phyloP scores from a whole-genome alignment of 768 basidiomycete species.

The Neoboletus magnificus region DNA sequence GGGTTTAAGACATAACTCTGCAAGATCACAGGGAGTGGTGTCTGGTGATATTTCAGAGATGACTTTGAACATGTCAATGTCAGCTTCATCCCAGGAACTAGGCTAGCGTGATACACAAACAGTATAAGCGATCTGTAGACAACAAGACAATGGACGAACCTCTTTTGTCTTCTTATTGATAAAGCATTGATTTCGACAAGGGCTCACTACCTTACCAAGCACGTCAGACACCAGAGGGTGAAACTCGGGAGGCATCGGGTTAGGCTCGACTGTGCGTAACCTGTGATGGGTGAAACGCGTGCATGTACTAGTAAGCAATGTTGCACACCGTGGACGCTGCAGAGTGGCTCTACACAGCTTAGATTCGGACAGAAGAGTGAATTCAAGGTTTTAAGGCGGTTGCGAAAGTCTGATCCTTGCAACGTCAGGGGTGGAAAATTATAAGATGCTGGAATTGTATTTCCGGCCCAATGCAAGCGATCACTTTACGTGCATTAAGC shows the following conservation, averaged over 20 bases:
- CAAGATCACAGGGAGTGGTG: constrained; percentile 50
- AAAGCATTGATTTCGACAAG: constrained; percentile 31
- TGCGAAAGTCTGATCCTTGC: constrained; percentile 16
- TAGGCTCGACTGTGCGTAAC: constrained; percentile 20
- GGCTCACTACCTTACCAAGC: constrained; percentile 5
- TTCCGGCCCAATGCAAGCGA: constrained; percentile 26
- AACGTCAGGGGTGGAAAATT: constrained; percentile 2
- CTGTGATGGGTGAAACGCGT: constrained; percentile 18
- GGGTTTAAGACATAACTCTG: constrained; percentile 51
- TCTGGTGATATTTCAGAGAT: constrained; percentile 45
- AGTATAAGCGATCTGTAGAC: neutral
- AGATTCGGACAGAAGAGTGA: constrained; percentile 50
- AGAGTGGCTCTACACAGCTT: constrained; percentile 50
- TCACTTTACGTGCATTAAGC: constrained; percentile 29
- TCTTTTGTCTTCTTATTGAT: constrained; percentile 8
- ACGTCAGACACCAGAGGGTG: neutral
- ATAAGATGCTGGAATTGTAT: constrained; percentile 20
- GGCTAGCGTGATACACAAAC: constrained; percentile 5
- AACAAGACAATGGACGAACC: constrained; percentile 11
- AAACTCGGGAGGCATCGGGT: constrained; percentile 12
- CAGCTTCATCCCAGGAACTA: constrained; percentile 38
- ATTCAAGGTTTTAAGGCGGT: constrained; percentile 35
- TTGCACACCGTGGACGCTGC: constrained; percentile 46
- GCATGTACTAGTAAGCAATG: neutral
- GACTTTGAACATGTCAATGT: constrained; percentile 38